Evolutionary conservation across 192 early-diverging fungal species (phyloP).

Genomic region (Linnemannia zychae): DNA sequence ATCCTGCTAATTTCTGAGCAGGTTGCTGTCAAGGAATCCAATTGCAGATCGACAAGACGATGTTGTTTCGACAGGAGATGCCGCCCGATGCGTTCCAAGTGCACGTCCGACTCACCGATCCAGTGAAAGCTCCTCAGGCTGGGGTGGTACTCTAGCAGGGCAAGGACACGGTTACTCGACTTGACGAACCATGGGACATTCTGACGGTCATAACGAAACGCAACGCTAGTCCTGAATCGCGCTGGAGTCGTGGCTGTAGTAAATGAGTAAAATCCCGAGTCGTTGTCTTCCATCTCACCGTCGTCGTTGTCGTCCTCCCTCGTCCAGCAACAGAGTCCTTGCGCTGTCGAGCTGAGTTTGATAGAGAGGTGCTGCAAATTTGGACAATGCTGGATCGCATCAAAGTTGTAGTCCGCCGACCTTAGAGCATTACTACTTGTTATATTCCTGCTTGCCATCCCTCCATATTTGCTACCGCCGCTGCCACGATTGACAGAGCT

Average conservation of each 20-base stretch:
- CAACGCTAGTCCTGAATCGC: constrained; percentile 15
- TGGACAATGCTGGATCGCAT: constrained; percentile 23
- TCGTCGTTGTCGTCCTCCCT: constrained; percentile 15
- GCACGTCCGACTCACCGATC: constrained; percentile 19
- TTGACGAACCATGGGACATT: constrained; percentile 19
- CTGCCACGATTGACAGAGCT: background rate
- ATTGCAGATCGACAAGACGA: constrained; percentile 24
- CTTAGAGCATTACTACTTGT: background rate
- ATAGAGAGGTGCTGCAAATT: constrained; percentile 28
- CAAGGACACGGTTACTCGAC: constrained; percentile 28
- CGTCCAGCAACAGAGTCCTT: constrained; percentile 26
- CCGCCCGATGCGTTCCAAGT: constrained; percentile 20
- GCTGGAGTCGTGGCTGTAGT: background rate
- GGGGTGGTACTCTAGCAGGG: constrained; percentile 23
- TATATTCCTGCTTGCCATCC: background rate
- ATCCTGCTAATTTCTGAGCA: constrained; percentile 20
- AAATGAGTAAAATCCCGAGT: background rate
- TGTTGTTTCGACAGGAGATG: constrained; percentile 18
- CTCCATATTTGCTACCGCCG: background rate
- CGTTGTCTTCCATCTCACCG: background rate
- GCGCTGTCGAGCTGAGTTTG: background rate
- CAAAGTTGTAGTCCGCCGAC: constrained; percentile 27
- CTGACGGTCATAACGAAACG: constrained; percentile 12
- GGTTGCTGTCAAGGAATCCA: constrained; percentile 13
- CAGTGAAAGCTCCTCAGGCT: constrained; percentile 20